These are phyloP conservation scores for Rachicladosporium sp. DNA, from an alignment of 2,329 filamentous ascomycete species.

Conservation along the genomic window DNA sequence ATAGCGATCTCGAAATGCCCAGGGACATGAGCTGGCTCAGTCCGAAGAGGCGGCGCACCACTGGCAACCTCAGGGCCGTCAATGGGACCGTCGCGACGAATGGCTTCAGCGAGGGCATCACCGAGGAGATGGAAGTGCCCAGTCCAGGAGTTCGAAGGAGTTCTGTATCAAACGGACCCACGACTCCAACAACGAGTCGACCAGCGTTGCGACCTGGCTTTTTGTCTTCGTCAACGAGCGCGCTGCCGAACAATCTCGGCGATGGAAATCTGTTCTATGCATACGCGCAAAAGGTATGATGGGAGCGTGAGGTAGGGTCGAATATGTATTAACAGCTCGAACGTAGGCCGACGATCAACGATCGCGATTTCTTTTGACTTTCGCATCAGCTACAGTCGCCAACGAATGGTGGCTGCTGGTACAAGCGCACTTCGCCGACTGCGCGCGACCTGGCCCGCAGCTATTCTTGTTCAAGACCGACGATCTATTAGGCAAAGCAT, in stretches of 20 bases:
- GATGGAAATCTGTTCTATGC: slow-evolving; percentile 19
- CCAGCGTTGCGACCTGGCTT: not conserved
- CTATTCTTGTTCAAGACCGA: slow-evolving; percentile 21
- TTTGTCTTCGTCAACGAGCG: slow-evolving; percentile 1
- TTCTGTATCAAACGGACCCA: too few relatives aligned
- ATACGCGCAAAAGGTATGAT: slow-evolving; percentile 15
- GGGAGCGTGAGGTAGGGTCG: not conserved
- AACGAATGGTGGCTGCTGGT: slow-evolving; percentile 23
- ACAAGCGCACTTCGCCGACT: slow-evolving; percentile 18
- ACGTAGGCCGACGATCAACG: slow-evolving; percentile 14
- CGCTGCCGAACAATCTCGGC: not conserved
- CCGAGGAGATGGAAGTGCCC: too few relatives aligned
- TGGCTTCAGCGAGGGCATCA: not conserved
- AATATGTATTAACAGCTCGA: not conserved
- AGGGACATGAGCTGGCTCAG: slow-evolving; percentile 15
- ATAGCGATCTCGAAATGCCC: slow-evolving; percentile 1
- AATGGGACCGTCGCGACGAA: not conserved
- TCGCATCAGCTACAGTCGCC: slow-evolving; percentile 18
- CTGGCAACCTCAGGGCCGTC: slow-evolving; percentile 1
- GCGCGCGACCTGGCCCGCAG: slow-evolving; percentile 18
- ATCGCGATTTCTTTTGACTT: slow-evolving; percentile 22
- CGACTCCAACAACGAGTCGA: not conserved
- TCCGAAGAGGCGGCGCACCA: slow-evolving; percentile 16
- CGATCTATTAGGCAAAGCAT: slow-evolving; percentile 16
- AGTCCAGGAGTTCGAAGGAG: too few relatives aligned